These are phyloP conservation scores for Tieghemostelium lacteum DNA, from an alignment of 78 protist species.

Conservation along the genomic window DNA sequence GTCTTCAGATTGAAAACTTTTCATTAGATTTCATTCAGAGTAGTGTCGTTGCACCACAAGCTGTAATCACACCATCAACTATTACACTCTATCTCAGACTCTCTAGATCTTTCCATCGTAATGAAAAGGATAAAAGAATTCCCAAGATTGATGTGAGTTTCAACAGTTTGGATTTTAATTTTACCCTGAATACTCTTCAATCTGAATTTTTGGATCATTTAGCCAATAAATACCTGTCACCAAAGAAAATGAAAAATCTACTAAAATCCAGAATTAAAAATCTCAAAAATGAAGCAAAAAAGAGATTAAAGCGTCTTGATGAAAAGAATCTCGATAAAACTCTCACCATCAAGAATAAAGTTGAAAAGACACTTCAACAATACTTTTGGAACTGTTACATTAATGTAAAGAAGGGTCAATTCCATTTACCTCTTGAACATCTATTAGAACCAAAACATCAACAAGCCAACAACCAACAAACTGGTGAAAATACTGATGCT, in stretches of 20 bases:
- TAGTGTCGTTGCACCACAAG: neutral
- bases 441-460: constrained; percentile 48
- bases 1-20: constrained; percentile 67
- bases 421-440: constrained; percentile 58
- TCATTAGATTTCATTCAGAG: constrained; percentile 1
- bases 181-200: constrained; percentile 41
- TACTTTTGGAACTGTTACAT: constrained; percentile 43
- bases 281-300: constrained; percentile 50
- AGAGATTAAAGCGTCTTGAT: constrained; percentile 22
- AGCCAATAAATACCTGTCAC: constrained; percentile 64
- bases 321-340: constrained; percentile 45
- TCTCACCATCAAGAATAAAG: constrained; percentile 64
- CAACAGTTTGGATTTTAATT: constrained; percentile 48
- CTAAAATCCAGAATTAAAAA: constrained; percentile 34
- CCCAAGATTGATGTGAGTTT: constrained; percentile 70
- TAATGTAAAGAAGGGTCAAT: constrained; percentile 46
- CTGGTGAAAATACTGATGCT: neutral
- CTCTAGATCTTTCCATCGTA: neutral
- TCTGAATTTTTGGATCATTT: constrained; percentile 41
- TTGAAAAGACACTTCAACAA: constrained; percentile 66
- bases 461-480: neutral
- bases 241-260: constrained; percentile 45
- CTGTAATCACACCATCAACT: constrained; percentile 33
- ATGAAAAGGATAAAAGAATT: constrained; percentile 25
- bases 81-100: constrained; percentile 35